These are phyloP conservation scores for Tausonia pullulans DNA, from an alignment of 1,284 basidiomycete genomes.

Conservation along the genomic window DNA sequence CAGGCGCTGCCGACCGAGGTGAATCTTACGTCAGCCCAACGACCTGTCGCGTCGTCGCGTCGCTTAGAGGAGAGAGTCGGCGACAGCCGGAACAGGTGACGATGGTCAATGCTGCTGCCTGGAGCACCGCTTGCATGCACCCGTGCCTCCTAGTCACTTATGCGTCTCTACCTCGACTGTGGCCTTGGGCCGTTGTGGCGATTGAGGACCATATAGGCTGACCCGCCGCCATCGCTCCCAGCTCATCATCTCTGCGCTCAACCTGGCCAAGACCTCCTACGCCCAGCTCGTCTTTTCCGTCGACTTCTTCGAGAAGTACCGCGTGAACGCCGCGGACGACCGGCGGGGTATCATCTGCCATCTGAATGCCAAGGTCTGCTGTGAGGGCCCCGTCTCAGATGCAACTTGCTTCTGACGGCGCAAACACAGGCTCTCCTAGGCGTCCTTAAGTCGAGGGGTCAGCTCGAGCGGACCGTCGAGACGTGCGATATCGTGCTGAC, in stretches of 20 bases:
- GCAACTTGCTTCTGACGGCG: background rate
- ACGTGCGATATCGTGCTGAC: background rate
- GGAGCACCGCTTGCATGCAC: too few species aligned
- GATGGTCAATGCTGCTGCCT: too few species aligned
- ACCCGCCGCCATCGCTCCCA: background rate
- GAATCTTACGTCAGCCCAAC: background rate
- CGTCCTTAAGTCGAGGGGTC: constrained; percentile 1
- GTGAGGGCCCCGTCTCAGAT: background rate
- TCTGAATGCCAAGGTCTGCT: constrained; percentile 5
- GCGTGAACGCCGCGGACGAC: background rate
- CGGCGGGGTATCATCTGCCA: constrained; percentile 1
- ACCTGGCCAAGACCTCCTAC: constrained; percentile 8
- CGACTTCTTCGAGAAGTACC: constrained; percentile 24
- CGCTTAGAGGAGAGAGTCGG: too few species aligned
- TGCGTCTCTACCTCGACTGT: background rate
- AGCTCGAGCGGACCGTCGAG: constrained; percentile 3
- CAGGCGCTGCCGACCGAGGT: constrained; percentile 6
- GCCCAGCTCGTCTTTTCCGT: constrained; percentile 20
- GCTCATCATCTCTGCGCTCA: constrained; percentile 8
- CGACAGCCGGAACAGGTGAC: too few species aligned
- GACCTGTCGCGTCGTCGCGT: too few species aligned
- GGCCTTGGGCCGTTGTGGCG: background rate
- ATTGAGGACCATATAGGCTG: background rate
- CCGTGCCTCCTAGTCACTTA: too few species aligned
- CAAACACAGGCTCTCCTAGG: constrained; percentile 6